Percentiles rank a stretch among this genome's conserved stretches.
Evolutionary conservation across 2,329 filamentous ascomycete species (phyloP).

Genomic region (Cladophialophora immunda): DNA sequence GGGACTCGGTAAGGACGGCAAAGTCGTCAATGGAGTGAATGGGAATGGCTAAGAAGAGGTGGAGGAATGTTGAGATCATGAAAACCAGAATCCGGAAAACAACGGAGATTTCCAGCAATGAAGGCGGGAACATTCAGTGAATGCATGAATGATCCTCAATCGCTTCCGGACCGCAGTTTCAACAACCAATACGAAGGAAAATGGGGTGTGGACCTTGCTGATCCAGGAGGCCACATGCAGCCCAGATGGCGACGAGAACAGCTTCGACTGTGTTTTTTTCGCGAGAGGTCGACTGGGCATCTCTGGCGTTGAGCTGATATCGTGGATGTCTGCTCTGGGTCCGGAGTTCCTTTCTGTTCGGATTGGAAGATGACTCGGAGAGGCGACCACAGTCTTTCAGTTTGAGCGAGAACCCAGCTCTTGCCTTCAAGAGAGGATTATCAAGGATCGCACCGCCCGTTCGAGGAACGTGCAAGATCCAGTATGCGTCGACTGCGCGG

Average conservation of each 20-base stretch:
- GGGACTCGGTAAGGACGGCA: neutral
- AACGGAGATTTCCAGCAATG: neutral
- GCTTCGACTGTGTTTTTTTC: too few species aligned
- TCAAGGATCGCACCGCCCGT: neutral
- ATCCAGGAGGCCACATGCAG: too few species aligned
- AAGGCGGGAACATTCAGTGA: neutral
- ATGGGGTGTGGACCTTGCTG: neutral
- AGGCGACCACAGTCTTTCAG: too few species aligned
- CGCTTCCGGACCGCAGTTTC: neutral
- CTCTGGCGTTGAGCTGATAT: too few species aligned
- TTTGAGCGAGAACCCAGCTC: neutral
- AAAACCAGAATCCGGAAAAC: neutral
- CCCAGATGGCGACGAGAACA: too few species aligned
- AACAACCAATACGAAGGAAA: neutral
- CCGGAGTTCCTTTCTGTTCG: too few species aligned
- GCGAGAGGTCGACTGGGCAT: too few species aligned
- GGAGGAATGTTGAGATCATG: neutral
- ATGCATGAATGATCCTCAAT: neutral
- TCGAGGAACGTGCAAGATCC: neutral
- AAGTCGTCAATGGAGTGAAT: neutral
- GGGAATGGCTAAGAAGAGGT: neutral
- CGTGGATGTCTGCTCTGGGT: too few species aligned
- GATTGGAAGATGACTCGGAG: too few species aligned
- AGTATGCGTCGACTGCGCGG: neutral
- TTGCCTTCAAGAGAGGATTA: neutral